Evolutionary conservation across 2,329 filamentous ascomycete species (phyloP).

Genomic region (Neobulgaria alba): DNA sequence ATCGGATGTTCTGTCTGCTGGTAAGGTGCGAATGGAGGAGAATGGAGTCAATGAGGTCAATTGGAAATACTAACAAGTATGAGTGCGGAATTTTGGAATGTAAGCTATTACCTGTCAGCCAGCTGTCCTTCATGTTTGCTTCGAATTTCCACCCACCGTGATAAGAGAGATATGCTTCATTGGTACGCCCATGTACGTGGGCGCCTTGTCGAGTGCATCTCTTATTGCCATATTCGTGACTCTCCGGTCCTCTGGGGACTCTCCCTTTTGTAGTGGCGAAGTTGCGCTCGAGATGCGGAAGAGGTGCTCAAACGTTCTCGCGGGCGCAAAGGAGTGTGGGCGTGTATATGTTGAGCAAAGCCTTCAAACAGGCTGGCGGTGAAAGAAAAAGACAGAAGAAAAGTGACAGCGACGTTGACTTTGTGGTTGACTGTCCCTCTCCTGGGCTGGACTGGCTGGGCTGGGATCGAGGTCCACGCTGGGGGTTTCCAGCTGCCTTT

Average conservation of each 20-base stretch:
- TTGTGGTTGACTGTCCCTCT: too few species aligned
- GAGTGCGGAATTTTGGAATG: conserved; percentile 70
- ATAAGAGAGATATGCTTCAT: conserved; percentile 62
- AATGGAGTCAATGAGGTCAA: conserved; percentile 5
- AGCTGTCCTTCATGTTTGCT: conserved; percentile 20
- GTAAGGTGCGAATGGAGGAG: too few species aligned
- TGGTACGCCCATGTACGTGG: conserved; percentile 43
- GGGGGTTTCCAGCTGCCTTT: too few species aligned
- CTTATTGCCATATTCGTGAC: not conserved
- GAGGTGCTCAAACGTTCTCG: not conserved
- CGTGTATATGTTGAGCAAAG: not conserved
- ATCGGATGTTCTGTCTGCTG: conserved; percentile 6
- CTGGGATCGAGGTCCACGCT: too few species aligned
- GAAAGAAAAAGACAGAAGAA: not conserved
- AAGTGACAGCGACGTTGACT: not conserved
- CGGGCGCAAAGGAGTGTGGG: too few species aligned
- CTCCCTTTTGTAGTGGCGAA: not conserved
- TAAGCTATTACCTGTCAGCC: conserved; percentile 46
- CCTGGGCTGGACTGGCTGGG: not conserved
- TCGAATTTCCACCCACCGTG: conserved; percentile 40
- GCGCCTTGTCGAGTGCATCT: conserved; percentile 7
- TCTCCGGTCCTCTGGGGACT: not conserved
- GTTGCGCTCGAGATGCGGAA: not conserved
- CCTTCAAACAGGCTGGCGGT: not conserved
- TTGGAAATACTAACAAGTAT: conserved; percentile 49